Percentiles rank a stretch among this genome's conserved stretches.
These are phyloP conservation scores for Taphrina pruni DNA, from an alignment of 1,139 yeast genomes.

Conservation along the genomic window DNA sequence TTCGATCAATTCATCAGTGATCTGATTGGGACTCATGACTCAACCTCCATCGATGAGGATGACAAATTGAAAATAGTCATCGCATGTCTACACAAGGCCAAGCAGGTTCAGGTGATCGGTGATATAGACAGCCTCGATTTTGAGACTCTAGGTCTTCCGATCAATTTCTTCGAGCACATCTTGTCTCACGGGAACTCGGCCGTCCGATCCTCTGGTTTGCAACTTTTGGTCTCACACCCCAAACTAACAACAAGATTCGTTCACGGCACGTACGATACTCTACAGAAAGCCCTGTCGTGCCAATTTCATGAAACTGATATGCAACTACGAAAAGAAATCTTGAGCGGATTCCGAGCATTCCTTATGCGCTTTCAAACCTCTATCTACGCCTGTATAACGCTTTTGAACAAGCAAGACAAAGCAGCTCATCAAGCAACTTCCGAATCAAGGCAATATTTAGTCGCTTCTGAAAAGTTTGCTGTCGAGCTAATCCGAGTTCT, in stretches of 20 bases:
- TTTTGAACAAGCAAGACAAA: conserved; percentile 6
- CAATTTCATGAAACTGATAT: conserved; percentile 39
- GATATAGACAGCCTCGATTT: conserved; percentile 10
- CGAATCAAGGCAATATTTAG: neutral
- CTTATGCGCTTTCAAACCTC: conserved; percentile 36
- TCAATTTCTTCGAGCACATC: neutral
- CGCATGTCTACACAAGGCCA: conserved; percentile 20
- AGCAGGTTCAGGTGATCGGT: conserved; percentile 15
- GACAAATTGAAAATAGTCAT: conserved; percentile 1
- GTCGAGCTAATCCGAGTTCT: conserved; percentile 29
- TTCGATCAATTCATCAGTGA: conserved; percentile 17
- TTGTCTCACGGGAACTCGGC: conserved; percentile 21
- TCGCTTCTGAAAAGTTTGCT: conserved; percentile 22
- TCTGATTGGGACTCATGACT: neutral
- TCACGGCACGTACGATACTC: neutral
- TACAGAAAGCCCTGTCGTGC: conserved; percentile 25
- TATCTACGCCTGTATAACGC: conserved; percentile 5
- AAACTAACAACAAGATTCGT: conserved; percentile 23
- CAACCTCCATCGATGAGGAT: neutral
- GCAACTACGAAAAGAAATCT: conserved; percentile 26
- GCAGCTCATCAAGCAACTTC: neutral
- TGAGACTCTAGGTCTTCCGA: conserved; percentile 19
- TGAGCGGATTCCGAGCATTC: conserved; percentile 33
- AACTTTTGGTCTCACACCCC: conserved; percentile 25
- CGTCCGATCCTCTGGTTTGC: conserved; percentile 33